Base-by-base conservation (phyloP, 2,329 filamentous ascomycete genomes). In the Xylaria multiplex region DNA sequence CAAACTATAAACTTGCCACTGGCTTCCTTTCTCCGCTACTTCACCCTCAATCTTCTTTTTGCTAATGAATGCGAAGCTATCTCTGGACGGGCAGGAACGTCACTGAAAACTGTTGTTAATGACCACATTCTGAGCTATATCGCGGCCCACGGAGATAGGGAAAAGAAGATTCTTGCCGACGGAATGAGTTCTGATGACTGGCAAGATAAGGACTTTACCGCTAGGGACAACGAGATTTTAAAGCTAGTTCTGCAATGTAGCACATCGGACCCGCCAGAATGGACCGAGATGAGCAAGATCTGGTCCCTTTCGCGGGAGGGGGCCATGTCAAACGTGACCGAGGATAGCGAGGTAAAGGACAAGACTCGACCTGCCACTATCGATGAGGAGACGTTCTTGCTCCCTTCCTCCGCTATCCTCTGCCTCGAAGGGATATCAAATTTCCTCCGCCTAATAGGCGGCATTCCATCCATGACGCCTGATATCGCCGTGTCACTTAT, bases 41-140 rank as follows among this genome's bases (percentile, higher is more conserved):
- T 95, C 72, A 92, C 87, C 0, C 83, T 96, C 42, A 95, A 95
- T 73, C 82, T 93, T 7, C 86, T 93, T 61, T 96, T 96, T 77
- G 90, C 91, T 56, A 93, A 93, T 68, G 92, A 96, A 76, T 96
- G 92, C 73, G 93, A 96, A 78, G 90, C 91, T n/a, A 89, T 96
- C n/a, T 94, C 91, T 32, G 92, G 92, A 0, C 86, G 91, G 64
- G 91, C 91, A 67, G 91, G 91, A 13, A 89, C 88, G 2, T 84
- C 88, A 1, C 81, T 96, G 2, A 94, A 94, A 79, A 91, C 86
- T 27, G 86, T 93, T 42, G 90, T 96, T 67, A 94, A 94, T 71
- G 85, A 84, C 37, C 92, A 96, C 69, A 94, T 96, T 77, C 90
- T 87, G 71, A 90, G 92, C n/a, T 96, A 93, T 76, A 89, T 95